Evolutionary conservation across 805 yeast species (phyloP), one percentile per base, ranked within the genome.

Genomic region (Metschnikowia rubicola): DNA sequence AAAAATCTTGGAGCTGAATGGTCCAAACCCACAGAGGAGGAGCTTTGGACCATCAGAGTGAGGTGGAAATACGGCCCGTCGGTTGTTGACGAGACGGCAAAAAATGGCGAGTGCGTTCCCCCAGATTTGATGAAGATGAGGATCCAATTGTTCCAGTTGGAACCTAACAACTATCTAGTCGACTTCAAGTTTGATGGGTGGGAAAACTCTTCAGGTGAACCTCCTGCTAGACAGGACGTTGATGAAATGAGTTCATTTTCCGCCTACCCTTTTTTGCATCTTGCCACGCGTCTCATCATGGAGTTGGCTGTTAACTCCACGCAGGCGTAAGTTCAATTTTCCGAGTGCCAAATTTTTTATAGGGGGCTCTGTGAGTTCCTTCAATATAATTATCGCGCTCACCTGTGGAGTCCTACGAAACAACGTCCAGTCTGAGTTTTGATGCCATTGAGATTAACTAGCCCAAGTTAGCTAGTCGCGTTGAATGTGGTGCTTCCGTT

Each of bases 171-270:
- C 63, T 94, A 94, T 62, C 74, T 94, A 43, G 98, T 94, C 9
- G 99, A 94, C 66, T 94, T 94, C 74, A 94, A 94, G 67, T 94
- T 92, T 63, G 98, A 92, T 64, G 98, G 98, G 1, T 92, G 97
- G 96, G 97, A 91, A 62, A 75, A 69, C 41, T 59, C 68, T 28
- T 67, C 68, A 28, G 68, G 57, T 13, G 52, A 42, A 38, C 52
- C 40, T 70, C 66, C 17, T 17, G 62, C 66, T 1, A 71, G 63
- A 43, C 71, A 67, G 50, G 74, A 66, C 50, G 64, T 62, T 43
- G 94, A 86, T 55, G 92, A 86, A 55, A 87, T 86, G 68, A 84
- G 89, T 50, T 86, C 95, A n/a, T 89, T 90, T 61, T 84, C 94
- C 40, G 97, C 97, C 0, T 92, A 92, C 63, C 98, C 99, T 30